These are phyloP conservation scores for Actinomortierella wolfii DNA, from an alignment of 371 early-diverging fungal genomes.

Conservation along the genomic window DNA sequence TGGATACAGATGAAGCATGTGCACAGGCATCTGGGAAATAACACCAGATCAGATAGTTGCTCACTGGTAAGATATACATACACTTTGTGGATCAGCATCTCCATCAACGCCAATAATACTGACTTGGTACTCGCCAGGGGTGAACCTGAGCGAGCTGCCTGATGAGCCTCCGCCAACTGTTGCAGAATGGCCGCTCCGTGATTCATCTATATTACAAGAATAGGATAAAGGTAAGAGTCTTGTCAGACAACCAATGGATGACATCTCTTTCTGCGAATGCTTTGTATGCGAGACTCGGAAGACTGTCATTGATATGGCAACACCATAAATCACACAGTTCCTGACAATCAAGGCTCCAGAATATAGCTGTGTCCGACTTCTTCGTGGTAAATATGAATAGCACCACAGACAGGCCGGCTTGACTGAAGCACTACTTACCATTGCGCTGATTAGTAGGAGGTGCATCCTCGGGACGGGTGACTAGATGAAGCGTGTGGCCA, in stretches of 20 bases:
- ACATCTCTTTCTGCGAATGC: too few relatives aligned
- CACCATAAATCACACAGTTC: too few relatives aligned
- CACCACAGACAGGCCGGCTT: too few relatives aligned
- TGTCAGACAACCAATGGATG: too few relatives aligned
- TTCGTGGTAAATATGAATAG: too few relatives aligned
- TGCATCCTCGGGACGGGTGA: constrained; percentile 60
- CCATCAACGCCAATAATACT: constrained; percentile 35
- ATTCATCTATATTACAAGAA: constrained; percentile 8
- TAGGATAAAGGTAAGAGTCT: background rate
- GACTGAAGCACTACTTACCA: constrained; percentile 45
- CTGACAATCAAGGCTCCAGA: too few relatives aligned
- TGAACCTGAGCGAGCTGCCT: constrained; percentile 8
- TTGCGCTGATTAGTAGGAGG: constrained; percentile 53
- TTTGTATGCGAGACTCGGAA: too few relatives aligned
- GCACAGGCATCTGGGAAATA: too few relatives aligned
- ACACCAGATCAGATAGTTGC: too few relatives aligned
- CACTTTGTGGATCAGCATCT: constrained; percentile 18
- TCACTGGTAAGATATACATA: constrained; percentile 10
- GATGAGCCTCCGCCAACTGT: background rate
- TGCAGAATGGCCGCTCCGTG: constrained; percentile 12
- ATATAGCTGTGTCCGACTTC: too few relatives aligned
- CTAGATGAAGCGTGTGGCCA: constrained; percentile 65
- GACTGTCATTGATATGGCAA: too few relatives aligned
- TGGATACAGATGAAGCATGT: too few relatives aligned
- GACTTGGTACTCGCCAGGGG: constrained; percentile 20